Percentiles rank a stretch among this genome's conserved stretches.
Conservation (phyloP, 2,329 filamentous ascomycete genomes). For the Aureobasidium lini region DNA sequence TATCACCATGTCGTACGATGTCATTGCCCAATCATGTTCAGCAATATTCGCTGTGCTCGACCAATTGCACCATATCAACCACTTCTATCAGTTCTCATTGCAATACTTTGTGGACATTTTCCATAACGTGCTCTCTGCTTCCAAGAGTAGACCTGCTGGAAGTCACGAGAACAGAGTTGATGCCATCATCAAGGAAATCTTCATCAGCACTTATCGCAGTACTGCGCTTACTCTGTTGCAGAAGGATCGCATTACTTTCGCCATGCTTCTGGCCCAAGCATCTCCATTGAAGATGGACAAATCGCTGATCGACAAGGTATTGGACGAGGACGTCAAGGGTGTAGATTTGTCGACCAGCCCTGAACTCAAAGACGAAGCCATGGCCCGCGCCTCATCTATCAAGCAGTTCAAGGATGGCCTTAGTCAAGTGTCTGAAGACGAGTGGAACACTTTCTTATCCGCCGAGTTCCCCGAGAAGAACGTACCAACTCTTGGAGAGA, state of each 20-base stretch:
- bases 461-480: constrained; percentile 82
- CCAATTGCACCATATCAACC: constrained; percentile 95
- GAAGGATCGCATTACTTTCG: constrained; percentile 87
- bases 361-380: constrained; percentile 58
- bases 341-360: constrained; percentile 67
- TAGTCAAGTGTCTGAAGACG: constrained; percentile 50
- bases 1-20: constrained; percentile 88
- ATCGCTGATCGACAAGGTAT: constrained; percentile 72
- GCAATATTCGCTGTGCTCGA: constrained; percentile 95
- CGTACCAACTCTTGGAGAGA: constrained; percentile 69
- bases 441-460: constrained; percentile 75
- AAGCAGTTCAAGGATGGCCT: constrained; percentile 66
- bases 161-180: constrained; percentile 63
- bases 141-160: constrained; percentile 61
- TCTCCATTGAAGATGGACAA: constrained; percentile 97
- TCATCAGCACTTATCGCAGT: constrained; percentile 83
- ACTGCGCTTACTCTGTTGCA: constrained; percentile 91
- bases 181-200: constrained; percentile 84
- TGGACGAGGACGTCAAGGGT: constrained; percentile 70
- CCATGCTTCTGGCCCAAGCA: constrained; percentile 89
- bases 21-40: constrained; percentile 90
- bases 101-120: constrained; percentile 99
- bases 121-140: constrained; percentile 77
- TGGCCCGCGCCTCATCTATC: constrained; percentile 62
- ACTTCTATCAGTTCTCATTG: constrained; percentile 98